phyloP scores from a whole-genome alignment of 2,329 filamentous ascomycete genomes.

The Geosmithia morbida region DNA sequence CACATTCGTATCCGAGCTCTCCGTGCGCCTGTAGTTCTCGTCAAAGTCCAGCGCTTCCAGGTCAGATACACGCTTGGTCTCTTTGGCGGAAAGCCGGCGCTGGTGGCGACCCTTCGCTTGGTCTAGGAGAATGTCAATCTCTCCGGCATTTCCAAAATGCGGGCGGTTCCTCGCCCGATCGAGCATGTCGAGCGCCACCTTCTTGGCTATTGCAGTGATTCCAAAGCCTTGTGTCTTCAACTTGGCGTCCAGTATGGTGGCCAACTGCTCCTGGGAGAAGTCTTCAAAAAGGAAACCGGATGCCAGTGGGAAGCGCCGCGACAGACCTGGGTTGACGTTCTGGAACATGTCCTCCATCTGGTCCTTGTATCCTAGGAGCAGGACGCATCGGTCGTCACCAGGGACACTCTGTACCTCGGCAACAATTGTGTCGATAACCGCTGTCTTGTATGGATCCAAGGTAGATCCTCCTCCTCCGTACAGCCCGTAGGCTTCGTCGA shows the following conservation, averaged over 20 bases:
- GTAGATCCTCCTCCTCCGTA: slow-evolving; percentile 20
- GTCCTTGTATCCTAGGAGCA: slow-evolving; percentile 56
- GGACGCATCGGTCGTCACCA: slow-evolving; percentile 58
- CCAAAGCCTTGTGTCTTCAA: slow-evolving; percentile 38
- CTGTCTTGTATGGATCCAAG: slow-evolving; percentile 34
- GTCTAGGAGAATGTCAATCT: slow-evolving; percentile 53
- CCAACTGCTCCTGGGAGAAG: slow-evolving; percentile 44
- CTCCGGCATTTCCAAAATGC: slow-evolving; percentile 64
- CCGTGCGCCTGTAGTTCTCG: slow-evolving; percentile 38
- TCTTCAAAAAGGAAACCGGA: slow-evolving; percentile 56
- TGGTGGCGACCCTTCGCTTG: slow-evolving; percentile 32
- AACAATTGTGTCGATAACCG: slow-evolving; percentile 61
- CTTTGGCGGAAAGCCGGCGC: slow-evolving; percentile 8
- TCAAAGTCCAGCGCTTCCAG: slow-evolving; percentile 66
- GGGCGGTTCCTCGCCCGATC: slow-evolving; percentile 44
- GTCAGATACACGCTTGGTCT: slow-evolving; percentile 28
- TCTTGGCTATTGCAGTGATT: slow-evolving; percentile 34
- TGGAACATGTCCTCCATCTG: slow-evolving; percentile 60
- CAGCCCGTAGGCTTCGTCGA: slow-evolving; percentile 59
- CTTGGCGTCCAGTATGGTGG: slow-evolving; percentile 47
- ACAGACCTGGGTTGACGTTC: slow-evolving; percentile 58
- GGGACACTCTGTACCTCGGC: slow-evolving; percentile 56
- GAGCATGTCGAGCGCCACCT: slow-evolving; percentile 45
- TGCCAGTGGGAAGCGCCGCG: slow-evolving; percentile 47
- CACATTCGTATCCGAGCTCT: slow-evolving; percentile 26